A percentile compares a stretch with the other conserved stretches of the same genome.
Conservation (phyloP, 2,329 filamentous ascomycete genomes). For the Colletotrichum somersetense region DNA sequence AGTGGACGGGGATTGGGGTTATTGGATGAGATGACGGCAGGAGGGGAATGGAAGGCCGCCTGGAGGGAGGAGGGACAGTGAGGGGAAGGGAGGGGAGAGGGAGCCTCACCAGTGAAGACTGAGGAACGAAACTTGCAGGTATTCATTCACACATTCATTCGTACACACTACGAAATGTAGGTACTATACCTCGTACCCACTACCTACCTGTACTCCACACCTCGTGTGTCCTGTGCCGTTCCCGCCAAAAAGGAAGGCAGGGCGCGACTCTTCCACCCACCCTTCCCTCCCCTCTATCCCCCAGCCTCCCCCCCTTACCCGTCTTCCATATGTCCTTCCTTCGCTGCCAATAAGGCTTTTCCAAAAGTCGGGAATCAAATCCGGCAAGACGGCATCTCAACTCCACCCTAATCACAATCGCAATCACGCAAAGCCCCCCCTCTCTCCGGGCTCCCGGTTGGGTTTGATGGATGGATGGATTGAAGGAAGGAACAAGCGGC, state of each 20-base stretch:
- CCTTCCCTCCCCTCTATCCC: background rate
- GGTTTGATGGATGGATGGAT: background rate
- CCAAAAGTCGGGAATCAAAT: constrained; percentile 1
- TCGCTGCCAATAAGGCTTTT: background rate
- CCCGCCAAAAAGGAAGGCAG: background rate
- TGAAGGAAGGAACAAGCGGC: background rate
- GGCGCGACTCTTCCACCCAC: background rate
- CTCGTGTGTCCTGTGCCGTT: too few species aligned
- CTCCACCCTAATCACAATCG: background rate
- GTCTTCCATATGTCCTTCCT: background rate
- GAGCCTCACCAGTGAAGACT: background rate
- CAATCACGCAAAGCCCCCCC: background rate
- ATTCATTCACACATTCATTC: too few species aligned
- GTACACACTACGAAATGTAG: too few species aligned
- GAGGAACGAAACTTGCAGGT: background rate
- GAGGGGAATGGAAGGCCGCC: background rate
- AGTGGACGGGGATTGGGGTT: background rate
- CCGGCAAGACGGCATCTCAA: constrained; percentile 18
- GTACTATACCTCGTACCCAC: too few species aligned
- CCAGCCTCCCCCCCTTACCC: background rate
- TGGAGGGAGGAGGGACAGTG: background rate
- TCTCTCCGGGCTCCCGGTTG: too few species aligned
- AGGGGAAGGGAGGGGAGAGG: background rate
- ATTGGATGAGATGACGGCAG: constrained; percentile 8
- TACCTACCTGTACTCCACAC: background rate